These are phyloP conservation scores for Fulvia fulva DNA, from an alignment of 2,329 filamentous ascomycete species.

Conservation along the genomic window DNA sequence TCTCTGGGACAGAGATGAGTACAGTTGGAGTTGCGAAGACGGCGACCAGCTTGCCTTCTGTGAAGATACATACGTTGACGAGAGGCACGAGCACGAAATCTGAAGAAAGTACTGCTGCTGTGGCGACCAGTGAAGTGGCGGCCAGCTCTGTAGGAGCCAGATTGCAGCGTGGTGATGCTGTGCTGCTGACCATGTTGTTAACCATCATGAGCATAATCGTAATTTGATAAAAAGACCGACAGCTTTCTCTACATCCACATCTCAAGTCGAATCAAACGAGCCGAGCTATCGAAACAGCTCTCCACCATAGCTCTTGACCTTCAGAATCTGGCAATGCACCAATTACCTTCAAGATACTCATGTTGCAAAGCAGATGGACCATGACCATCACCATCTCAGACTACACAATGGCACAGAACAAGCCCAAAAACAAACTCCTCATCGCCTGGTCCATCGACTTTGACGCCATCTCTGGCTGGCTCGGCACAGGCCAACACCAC, in stretches of 20 bases:
- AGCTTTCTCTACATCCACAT: no score
- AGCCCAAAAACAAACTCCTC: constrained; percentile 34
- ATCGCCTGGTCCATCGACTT: constrained; percentile 48
- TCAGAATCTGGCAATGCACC: not conserved
- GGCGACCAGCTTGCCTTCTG: not conserved
- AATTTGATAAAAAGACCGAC: not conserved
- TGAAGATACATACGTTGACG: not conserved
- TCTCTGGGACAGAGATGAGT: not conserved
- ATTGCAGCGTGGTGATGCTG: not conserved
- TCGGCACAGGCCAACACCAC: constrained; percentile 53
- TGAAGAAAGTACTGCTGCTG: not conserved
- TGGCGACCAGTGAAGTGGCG: not conserved
- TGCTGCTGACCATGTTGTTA: no score
- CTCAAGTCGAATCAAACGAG: not conserved
- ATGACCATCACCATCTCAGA: no score
- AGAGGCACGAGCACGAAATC: not conserved
- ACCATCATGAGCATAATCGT: no score
- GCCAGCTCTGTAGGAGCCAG: not conserved
- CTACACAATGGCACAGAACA: no score
- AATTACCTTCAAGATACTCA: no score
- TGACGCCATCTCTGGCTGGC: constrained; percentile 58
- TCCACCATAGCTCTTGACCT: not conserved
- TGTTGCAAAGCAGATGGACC: not conserved
- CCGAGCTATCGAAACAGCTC: not conserved
- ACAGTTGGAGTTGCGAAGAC: not conserved